Conservation (phyloP, 495 filamentous ascomycete genomes). For the Cercophora samala region DNA sequence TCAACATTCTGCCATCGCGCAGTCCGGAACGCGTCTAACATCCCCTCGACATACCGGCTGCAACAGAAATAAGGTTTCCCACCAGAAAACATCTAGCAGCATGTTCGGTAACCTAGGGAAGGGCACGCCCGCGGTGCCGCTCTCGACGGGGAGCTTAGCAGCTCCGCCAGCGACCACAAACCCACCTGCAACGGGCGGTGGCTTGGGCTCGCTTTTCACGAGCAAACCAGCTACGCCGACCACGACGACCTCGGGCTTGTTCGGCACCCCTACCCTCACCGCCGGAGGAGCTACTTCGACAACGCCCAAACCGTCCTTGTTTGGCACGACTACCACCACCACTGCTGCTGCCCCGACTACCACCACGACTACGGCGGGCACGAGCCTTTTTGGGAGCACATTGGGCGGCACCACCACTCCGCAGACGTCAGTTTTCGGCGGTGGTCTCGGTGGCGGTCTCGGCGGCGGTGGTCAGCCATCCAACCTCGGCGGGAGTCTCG, state of each 20-base stretch:
- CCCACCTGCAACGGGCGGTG: not conserved
- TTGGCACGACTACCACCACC: conserved; percentile 19
- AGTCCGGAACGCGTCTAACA: not conserved
- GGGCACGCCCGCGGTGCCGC: conserved; percentile 20
- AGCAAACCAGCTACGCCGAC: conserved; percentile 1
- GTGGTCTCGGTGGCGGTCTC: conserved; percentile 1
- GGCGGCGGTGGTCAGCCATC: conserved; percentile 14
- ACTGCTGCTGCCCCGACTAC: not conserved
- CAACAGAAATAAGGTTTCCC: not conserved
- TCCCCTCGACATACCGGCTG: not conserved
- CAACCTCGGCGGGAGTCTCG: conserved; percentile 1
- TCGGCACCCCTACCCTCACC: not conserved
- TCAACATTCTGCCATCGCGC: conserved; percentile 6
- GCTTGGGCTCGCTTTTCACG: conserved; percentile 22
- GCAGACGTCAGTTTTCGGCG: conserved; percentile 3
- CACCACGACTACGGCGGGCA: not conserved
- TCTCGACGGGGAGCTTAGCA: conserved; percentile 14
- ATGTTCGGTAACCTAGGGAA: conserved; percentile 4
- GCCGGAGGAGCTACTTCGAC: conserved; percentile 12
- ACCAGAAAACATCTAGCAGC: not conserved
- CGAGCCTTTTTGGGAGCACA: conserved; percentile 8
- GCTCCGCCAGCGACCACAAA: conserved; percentile 2
- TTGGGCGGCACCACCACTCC: conserved; percentile 4
- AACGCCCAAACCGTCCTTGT: conserved; percentile 23
- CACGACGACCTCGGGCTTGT: conserved; percentile 6